Percentiles rank a stretch among this genome's conserved stretches.
These are phyloP conservation scores for Pythium utonaiense DNA, from an alignment of 352 stramenopile species.

Conservation along the genomic window DNA sequence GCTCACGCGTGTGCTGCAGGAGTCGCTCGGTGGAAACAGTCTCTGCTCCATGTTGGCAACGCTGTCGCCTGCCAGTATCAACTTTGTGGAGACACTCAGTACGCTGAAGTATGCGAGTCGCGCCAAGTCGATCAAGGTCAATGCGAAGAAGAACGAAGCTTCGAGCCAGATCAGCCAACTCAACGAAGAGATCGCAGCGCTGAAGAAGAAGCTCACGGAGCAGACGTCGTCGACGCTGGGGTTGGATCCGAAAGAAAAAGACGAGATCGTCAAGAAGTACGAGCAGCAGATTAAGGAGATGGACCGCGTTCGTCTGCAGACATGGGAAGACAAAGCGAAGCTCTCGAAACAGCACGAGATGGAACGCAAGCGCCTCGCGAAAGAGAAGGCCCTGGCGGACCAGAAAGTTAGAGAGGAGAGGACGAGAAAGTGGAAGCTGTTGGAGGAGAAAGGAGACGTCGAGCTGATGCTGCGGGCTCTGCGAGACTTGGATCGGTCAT, in stretches of 20 bases:
- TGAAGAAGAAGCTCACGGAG: constrained; percentile 87
- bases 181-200: constrained; percentile 85
- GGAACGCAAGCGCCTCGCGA: constrained; percentile 75
- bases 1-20: constrained; percentile 91
- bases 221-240: constrained; percentile 62
- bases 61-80: constrained; percentile 93
- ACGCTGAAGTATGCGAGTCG: constrained; percentile 95
- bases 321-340: constrained; percentile 86
- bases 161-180: constrained; percentile 87
- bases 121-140: constrained; percentile 94
- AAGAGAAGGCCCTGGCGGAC: constrained; percentile 75
- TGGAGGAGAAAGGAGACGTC: constrained; percentile 81
- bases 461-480: constrained; percentile 77
- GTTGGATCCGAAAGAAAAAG: constrained; percentile 80
- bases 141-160: constrained; percentile 91
- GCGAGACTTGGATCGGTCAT: constrained; percentile 49
- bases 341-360: constrained; percentile 85
- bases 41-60: constrained; percentile 95
- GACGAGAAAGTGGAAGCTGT: constrained; percentile 78
- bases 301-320: constrained; percentile 78
- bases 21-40: constrained; percentile 92
- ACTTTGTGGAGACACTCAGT: constrained; percentile 93
- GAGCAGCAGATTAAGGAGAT: constrained; percentile 90
- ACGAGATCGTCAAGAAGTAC: constrained; percentile 85
- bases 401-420: constrained; percentile 80